Evolutionary conservation across 108 stramenopile species (phyloP).

Genomic region (Nitzschia sp.): DNA sequence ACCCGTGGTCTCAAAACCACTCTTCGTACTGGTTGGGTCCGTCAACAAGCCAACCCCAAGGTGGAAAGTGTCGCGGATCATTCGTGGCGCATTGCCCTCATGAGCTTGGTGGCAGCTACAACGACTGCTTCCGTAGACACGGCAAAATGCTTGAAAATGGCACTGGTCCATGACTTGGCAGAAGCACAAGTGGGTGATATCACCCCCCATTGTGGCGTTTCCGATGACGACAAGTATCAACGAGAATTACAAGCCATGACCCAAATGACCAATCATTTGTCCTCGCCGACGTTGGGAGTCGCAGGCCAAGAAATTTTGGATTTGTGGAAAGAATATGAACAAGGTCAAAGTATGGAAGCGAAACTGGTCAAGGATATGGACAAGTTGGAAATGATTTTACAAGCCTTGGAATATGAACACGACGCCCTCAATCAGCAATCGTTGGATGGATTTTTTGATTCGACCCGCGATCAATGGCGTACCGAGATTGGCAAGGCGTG

Average conservation of each 20-base stretch:
- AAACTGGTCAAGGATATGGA: constrained; percentile 78
- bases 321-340: constrained; percentile 87
- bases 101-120: constrained; percentile 60
- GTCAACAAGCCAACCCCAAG: constrained; percentile 46
- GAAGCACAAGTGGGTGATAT: constrained; percentile 85
- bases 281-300: neutral
- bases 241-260: constrained; percentile 71
- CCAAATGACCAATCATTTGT: constrained; percentile 14
- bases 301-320: constrained; percentile 58
- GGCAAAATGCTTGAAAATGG: constrained; percentile 63
- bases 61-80: constrained; percentile 82
- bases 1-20: constrained; percentile 69
- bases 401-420: constrained; percentile 81
- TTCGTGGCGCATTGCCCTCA: constrained; percentile 74
- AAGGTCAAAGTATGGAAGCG: constrained; percentile 58
- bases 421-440: constrained; percentile 41
- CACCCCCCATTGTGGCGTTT: constrained; percentile 71
- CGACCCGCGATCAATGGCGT: constrained; percentile 65
- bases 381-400: constrained; percentile 87
- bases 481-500: constrained; percentile 60
- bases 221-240: constrained; percentile 59
- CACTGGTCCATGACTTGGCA: constrained; percentile 83
- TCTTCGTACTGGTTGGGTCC: constrained; percentile 74
- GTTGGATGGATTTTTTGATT: constrained; percentile 57
- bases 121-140: constrained; percentile 35